Evolutionary conservation across 768 basidiomycete species (phyloP).

Genomic region (Cubamyces lactineus): DNA sequence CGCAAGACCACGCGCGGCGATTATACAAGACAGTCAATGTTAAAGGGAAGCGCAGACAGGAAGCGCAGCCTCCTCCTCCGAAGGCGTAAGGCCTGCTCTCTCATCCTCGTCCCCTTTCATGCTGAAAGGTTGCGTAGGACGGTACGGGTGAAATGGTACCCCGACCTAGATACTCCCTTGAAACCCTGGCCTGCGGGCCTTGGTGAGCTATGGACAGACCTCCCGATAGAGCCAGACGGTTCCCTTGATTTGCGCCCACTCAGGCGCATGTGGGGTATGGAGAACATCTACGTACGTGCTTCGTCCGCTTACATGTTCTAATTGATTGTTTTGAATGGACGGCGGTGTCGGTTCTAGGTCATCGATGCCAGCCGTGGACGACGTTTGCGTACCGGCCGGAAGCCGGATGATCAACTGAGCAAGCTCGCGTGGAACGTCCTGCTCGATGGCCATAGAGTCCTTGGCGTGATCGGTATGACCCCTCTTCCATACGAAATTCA

Average conservation of each 20-base stretch:
- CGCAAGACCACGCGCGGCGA: not conserved
- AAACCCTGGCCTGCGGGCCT: slow-evolving; percentile 7
- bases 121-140: not conserved
- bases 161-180: not conserved
- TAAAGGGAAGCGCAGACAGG: not conserved
- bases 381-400: not conserved
- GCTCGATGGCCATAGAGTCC: slow-evolving; percentile 1
- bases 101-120: not conserved
- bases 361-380: not conserved
- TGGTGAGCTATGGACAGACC: slow-evolving; percentile 1
- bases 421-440: slow-evolving; percentile 1
- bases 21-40: not conserved
- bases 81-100: not conserved
- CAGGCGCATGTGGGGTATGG: slow-evolving; percentile 14
- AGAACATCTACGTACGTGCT: slow-evolving; percentile 21
- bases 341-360: not conserved
- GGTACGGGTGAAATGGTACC: slow-evolving; percentile 18
- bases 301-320: not conserved
- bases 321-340: too few relatives aligned
- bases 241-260: slow-evolving; percentile 11
- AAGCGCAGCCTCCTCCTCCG: not conserved
- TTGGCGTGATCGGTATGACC: slow-evolving; percentile 2
- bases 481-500: not conserved
- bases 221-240: slow-evolving; percentile 1
- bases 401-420: slow-evolving; percentile 6